Base-by-base conservation (phyloP, 1,139 yeast genomes). In the Saccharomyces hybrid region DNA sequence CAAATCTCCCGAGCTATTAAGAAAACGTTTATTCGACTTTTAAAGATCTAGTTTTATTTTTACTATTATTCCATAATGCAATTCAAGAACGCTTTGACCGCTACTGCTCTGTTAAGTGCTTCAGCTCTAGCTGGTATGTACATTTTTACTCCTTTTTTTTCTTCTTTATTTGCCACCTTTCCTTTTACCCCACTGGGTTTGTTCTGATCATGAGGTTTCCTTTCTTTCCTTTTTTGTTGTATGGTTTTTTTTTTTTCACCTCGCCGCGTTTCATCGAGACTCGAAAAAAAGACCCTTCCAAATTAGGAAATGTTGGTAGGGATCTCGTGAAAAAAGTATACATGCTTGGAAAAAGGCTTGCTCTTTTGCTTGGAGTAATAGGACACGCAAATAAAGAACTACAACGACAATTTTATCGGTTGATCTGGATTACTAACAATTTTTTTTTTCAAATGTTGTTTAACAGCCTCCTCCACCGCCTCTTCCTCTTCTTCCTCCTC, bases 111-210 rank as follows among this genome's bases (percentile, higher is more conserved):
- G 61, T 62, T 77, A 58, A 74, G 76, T 62, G 69, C 74, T 57
- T 73, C 81, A 60, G 78, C 80, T 64, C 67, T 79, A 52, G 73
- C 78, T 57, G 78, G 78, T 58, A 61, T 75, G 49, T 52, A 16
- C n/a, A 38, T 2, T 0, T 14, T 3, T 14, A 3, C 42, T 34
- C 19, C 42, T 34, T 16, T 38, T 38, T 16, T 16, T 16, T 16
- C 9, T 38, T 38, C 44, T 38, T 16, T 38, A 38, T 38, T 16
- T 38, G 44, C 44, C n/a, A 24, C 26, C 1, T 24, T 24, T 24
- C n/a, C 14, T 32, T n/a, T 14, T 32, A n/a, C 38, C 38, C 38
- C n/a, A 32, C n/a, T 32, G 14, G 38, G n/a, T 16, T n/a, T 16
- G 9, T n/a, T 32, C 4, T 32, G 16, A n/a, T 32, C 19, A n/a